Conservation (phyloP, 768 basidiomycete genomes). For the Suillus plorans region DNA sequence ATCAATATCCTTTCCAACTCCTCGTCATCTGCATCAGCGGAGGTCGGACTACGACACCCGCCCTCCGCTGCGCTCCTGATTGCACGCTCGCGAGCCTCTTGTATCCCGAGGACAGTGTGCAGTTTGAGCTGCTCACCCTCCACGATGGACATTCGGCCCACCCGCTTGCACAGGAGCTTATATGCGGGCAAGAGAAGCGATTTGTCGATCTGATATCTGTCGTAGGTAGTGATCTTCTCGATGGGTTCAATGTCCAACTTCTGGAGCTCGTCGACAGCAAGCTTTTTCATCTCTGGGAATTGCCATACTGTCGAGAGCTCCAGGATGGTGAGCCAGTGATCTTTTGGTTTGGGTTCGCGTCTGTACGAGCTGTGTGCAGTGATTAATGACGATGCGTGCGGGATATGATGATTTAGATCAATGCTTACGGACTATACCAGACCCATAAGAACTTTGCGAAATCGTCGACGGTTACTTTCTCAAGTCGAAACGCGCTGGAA, state of each 20-base stretch:
- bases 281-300: constrained; percentile 50
- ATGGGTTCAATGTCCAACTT: constrained; percentile 45
- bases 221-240: constrained; percentile 58
- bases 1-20: constrained; percentile 29
- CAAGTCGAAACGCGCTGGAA: constrained; percentile 8
- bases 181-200: constrained; percentile 53
- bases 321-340: constrained; percentile 57
- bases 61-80: constrained; percentile 33
- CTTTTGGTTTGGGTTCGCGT: constrained; percentile 45
- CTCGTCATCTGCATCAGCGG: constrained; percentile 26
- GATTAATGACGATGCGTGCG: not conserved
- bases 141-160: constrained; percentile 47
- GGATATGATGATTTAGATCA: not conserved
- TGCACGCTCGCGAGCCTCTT: constrained; percentile 49
- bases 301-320: constrained; percentile 53
- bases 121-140: constrained; percentile 59
- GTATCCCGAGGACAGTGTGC: constrained; percentile 54
- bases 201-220: constrained; percentile 46
- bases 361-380: constrained; percentile 46
- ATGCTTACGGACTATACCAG: constrained; percentile 52
- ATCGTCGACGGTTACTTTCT: constrained; percentile 31
- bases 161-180: constrained; percentile 49
- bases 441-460: constrained; percentile 53
- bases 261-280: constrained; percentile 56
- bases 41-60: constrained; percentile 29